Percentiles rank a stretch among this genome's conserved stretches.
These are phyloP conservation scores for Hypocreales sp. DNA, from an alignment of 2,329 filamentous ascomycete species.

Conservation along the genomic window DNA sequence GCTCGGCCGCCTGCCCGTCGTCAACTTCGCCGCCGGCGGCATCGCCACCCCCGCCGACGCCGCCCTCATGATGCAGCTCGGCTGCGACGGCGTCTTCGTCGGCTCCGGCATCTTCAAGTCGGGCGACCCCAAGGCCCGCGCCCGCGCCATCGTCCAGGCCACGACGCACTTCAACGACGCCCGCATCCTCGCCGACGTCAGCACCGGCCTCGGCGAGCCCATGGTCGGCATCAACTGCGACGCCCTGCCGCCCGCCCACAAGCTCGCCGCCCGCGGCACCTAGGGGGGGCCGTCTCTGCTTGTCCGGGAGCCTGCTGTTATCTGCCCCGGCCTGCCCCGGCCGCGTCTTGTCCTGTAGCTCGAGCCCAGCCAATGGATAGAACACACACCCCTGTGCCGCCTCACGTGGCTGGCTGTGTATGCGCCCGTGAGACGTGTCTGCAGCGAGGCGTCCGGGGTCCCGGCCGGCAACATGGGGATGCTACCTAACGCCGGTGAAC, in stretches of 20 bases:
- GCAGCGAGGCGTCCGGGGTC: no score
- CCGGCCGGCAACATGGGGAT: no score
- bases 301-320: no score
- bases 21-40: constrained; percentile 97
- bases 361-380: no score
- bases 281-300: no score
- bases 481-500: no score
- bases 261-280: constrained; percentile 76
- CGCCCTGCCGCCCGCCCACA: constrained; percentile 62
- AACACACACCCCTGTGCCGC: no score
- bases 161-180: constrained; percentile 82
- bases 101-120: constrained; percentile 96
- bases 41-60: constrained; percentile 98
- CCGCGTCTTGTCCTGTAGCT: no score
- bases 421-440: no score
- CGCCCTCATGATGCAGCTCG: constrained; percentile 94
- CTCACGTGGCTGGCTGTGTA: no score
- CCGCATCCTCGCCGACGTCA: constrained; percentile 73
- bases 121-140: constrained; percentile 76
- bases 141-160: constrained; percentile 87
- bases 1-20: constrained; percentile 77
- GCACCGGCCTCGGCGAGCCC: constrained; percentile 81
- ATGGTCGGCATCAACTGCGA: constrained; percentile 93
- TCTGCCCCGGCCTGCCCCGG: no score
- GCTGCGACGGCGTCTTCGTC: constrained; percentile 95